These are phyloP conservation scores for Cyclotella kingstonii DNA, from an alignment of 108 stramenopile genomes.

Conservation along the genomic window DNA sequence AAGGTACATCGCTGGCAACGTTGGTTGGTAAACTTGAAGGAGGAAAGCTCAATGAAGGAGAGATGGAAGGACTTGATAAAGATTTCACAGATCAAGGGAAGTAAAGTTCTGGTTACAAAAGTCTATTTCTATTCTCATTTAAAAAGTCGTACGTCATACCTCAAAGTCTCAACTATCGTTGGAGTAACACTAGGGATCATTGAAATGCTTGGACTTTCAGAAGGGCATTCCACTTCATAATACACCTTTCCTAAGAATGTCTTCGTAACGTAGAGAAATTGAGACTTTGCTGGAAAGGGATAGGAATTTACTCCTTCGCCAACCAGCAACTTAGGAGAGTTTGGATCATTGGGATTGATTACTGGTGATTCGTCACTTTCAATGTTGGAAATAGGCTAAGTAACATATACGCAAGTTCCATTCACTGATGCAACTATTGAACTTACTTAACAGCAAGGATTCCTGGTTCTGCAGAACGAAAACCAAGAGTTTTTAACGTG, in stretches of 20 bases:
- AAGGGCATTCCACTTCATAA: slow-evolving; percentile 21
- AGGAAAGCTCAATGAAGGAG: too few species aligned
- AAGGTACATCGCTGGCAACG: background rate
- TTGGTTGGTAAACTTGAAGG: background rate
- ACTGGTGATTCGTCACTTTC: background rate
- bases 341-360: background rate
- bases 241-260: slow-evolving; percentile 14
- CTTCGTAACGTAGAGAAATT: slow-evolving; percentile 7
- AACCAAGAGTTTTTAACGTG: background rate
- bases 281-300: background rate
- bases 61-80: too few species aligned
- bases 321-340: slow-evolving; percentile 15
- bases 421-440: background rate
- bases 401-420: too few species aligned
- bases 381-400: too few species aligned
- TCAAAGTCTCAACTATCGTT: background rate
- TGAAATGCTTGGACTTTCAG: slow-evolving; percentile 5
- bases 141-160: background rate
- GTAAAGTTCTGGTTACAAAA: too few species aligned
- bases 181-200: slow-evolving; percentile 8
- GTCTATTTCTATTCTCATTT: background rate
- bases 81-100: too few species aligned
- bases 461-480: background rate
- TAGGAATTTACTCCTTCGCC: slow-evolving; percentile 14
- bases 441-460: slow-evolving; percentile 4